These are phyloP conservation scores for Lepraria neglecta DNA, from an alignment of 495 filamentous ascomycete genomes.

Conservation along the genomic window DNA sequence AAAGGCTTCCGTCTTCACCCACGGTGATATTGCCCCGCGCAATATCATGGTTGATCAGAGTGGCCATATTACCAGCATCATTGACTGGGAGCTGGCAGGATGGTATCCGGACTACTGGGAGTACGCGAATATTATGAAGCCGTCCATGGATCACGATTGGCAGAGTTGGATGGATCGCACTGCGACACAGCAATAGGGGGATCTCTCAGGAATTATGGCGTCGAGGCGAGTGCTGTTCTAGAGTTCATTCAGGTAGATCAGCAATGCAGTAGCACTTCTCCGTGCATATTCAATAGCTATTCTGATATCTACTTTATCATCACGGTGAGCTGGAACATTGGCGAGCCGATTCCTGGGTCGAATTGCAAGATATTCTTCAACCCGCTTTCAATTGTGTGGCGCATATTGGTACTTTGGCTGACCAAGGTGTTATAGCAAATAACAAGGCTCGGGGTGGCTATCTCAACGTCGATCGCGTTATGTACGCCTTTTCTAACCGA, in stretches of 20 bases:
- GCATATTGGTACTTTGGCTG: too few species aligned
- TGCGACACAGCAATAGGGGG: constrained; percentile 36
- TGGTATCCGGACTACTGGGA: constrained; percentile 50
- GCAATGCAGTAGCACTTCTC: too few species aligned
- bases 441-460: too few species aligned
- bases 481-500: too few species aligned
- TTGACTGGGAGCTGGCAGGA: constrained; percentile 44
- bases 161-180: constrained; percentile 39
- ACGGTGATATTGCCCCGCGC: constrained; percentile 31
- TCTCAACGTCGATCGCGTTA: too few species aligned
- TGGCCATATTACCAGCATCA: constrained; percentile 35
- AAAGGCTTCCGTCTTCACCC: constrained; percentile 31
- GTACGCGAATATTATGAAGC: constrained; percentile 41
- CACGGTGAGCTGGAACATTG: too few species aligned
- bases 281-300: too few species aligned
- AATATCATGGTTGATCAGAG: constrained; percentile 40
- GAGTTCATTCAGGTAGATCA: constrained; percentile 3
- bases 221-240: constrained; percentile 39
- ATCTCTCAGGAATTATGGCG: constrained; percentile 38
- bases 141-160: constrained; percentile 34
- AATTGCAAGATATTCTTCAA: too few species aligned
- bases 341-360: too few species aligned
- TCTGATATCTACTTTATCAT: too few species aligned
- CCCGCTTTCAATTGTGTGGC: too few species aligned
- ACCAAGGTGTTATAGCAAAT: too few species aligned